Evolutionary conservation across 148 eudicot species (phyloP), one percentile per base, ranked within the genome.

Genomic region (Gaultheria prostrata): DNA sequence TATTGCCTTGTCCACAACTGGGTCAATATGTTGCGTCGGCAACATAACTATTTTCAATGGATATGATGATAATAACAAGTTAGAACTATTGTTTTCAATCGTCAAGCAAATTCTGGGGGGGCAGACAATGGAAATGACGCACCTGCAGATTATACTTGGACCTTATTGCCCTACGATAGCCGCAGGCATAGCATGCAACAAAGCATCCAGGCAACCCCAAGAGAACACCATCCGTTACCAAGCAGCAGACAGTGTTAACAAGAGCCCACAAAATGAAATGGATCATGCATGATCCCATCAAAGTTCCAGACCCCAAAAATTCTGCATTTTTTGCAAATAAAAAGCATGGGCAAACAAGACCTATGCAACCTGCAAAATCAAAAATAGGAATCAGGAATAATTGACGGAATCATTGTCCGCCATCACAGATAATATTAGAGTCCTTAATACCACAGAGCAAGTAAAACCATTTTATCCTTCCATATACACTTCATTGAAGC

Each of bases 331-430:
- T 92, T 26, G 90, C 98, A 84, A 95, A 95, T 32, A 95, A 87
- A 89, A 87, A 95, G 90, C 98, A 95, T 2, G 98, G 98, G 89
- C 98, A 95, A 72, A 91, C 39, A 57, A 89, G 88, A 79, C 98
- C 97, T 54, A 95, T 75, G 77, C 84, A 91, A 82, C 98, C 98
- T 93, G 83, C 73, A 72, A 53, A 21, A 49, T 3, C 1, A 30
- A 39, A 81, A 76, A 76, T 20, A 13, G 14, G 54, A 85, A 70
- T 73, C 63, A 82, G 73, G 71, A 6, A 61, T 43, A 73, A 35
- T 20, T 71, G 53, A 74, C 3, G 49, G 43, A 24, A n/a, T 33
- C 46, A 50, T 82, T 70, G 14, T 35, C 70, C 39, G 4, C 59
- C 35, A 61, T 6, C 46, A 63, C 28, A 26, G 13, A 45, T 4